phyloP scores from a whole-genome alignment of 1,284 basidiomycete genomes.

The Trichosporon sp. region DNA sequence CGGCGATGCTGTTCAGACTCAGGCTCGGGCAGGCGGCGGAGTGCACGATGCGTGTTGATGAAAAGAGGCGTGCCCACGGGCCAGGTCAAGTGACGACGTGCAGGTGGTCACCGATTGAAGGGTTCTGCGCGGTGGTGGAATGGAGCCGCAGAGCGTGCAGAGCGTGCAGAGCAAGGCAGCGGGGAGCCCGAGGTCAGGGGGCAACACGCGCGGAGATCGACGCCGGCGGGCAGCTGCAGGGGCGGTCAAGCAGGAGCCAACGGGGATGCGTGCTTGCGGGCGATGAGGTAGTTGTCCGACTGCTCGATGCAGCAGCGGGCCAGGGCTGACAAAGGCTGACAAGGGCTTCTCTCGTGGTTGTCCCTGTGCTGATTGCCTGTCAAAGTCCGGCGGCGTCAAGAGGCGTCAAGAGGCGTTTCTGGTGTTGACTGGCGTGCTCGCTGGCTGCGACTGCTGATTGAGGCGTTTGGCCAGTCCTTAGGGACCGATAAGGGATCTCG shows the following conservation, averaged over 20 bases:
- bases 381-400: not conserved
- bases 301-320: not conserved
- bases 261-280: not conserved
- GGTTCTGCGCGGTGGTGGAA: not conserved
- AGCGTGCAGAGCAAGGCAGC: not conserved
- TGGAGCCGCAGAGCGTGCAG: not conserved
- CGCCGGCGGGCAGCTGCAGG: not conserved
- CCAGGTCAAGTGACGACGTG: conserved; percentile 11
- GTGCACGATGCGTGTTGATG: not conserved
- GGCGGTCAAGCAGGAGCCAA: not conserved
- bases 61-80: conserved; percentile 7
- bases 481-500: conserved; percentile 7
- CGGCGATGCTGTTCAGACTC: not conserved
- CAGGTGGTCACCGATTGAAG: conserved; percentile 9
- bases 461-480: not conserved
- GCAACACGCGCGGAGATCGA: conserved; percentile 5
- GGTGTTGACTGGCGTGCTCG: conserved; percentile 2
- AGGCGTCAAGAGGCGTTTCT: not conserved
- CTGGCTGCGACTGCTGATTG: not conserved
- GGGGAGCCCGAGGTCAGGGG: conserved; percentile 8
- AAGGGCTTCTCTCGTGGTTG: not conserved
- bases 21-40: not conserved
- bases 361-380: conserved; percentile 8
- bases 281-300: not conserved
- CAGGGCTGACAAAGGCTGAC: not conserved